Evolutionary conservation across 2,329 filamentous ascomycete species (phyloP).

Genomic region (Penicillium sp.): DNA sequence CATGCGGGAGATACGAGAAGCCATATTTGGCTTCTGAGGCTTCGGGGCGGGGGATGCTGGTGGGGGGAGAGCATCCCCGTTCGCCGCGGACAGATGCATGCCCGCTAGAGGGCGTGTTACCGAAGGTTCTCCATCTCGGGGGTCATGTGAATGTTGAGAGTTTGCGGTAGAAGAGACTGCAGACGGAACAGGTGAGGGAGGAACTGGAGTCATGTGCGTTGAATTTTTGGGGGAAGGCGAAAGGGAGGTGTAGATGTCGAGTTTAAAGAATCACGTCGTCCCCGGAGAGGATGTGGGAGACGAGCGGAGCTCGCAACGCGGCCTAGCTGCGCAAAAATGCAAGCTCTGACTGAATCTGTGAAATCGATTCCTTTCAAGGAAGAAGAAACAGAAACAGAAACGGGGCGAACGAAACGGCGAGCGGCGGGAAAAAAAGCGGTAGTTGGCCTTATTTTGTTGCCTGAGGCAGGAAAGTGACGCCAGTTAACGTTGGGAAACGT

Average conservation of each 20-base stretch:
- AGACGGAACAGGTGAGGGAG: constrained; percentile 45
- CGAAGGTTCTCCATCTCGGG: constrained; percentile 39
- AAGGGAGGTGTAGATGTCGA: neutral
- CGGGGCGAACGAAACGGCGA: neutral
- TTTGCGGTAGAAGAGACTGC: constrained; percentile 43
- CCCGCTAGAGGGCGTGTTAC: constrained; percentile 47
- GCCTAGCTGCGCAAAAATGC: constrained; percentile 10
- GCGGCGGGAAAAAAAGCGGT: constrained; percentile 16
- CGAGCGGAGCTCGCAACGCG: constrained; percentile 15
- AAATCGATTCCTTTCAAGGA: constrained; percentile 7
- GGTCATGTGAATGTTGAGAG: constrained; percentile 42
- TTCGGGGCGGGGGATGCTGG: constrained; percentile 30
- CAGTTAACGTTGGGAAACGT: constrained; percentile 8
- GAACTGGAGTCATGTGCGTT: constrained; percentile 45
- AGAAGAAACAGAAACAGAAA: constrained; percentile 9
- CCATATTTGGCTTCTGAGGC: constrained; percentile 43
- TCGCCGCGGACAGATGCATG: constrained; percentile 41
- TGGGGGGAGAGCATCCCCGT: constrained; percentile 35
- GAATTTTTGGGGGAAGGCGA: constrained; percentile 18
- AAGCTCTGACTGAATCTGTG: neutral
- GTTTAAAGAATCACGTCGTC: constrained; percentile 17
- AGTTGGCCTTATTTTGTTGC: constrained; percentile 7
- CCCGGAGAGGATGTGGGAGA: constrained; percentile 21
- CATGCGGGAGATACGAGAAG: constrained; percentile 48
- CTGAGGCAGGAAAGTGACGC: constrained; percentile 22